Evolutionary conservation across 108 stramenopile species (phyloP), one percentile per base, ranked within the genome.

Genomic region (Aurantiochytrium sp.): DNA sequence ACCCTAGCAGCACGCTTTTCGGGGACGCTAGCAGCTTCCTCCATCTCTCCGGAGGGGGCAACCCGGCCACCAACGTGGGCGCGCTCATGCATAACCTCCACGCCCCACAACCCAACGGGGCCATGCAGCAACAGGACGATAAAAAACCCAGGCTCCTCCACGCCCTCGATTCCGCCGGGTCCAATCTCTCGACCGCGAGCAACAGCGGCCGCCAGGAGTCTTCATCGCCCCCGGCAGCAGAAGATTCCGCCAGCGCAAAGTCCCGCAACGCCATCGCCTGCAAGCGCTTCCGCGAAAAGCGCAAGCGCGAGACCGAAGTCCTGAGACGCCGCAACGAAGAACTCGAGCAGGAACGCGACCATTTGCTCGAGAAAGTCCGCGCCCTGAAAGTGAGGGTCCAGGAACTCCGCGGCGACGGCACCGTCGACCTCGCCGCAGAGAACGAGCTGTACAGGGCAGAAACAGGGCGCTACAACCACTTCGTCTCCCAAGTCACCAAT

Each of bases 191-290:
- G n/a, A n/a, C n/a, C n/a, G n/a, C n/a, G n/a, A 52, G 50, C 50
- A 52, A 52, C 50, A 3, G 15, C 50, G 17, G 3, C 50, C 8
- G 50, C 50, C 50, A 8, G 17, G 17, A 8, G 50, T 17, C 17
- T 17, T 52, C 50, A 52, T 17, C 50, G 50, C 50, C 50, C 15
- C 17, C 50, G 50, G 17, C 50, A 0, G 50, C 50, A 52, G 50
- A 8, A 17, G 15, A 3, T 52, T n/a, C n/a, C n/a, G n/a, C 50
- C 8, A 52, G 17, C 50, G 50, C 50, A 52, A 65, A 65, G 24
- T 65, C 59, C 32, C 59, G 59, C 59, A 81, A 81, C 2, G 73
- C 73, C 42, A 48, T 48, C n/a, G 73, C 73, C n/a, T 81, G 73
- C 45, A 48, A 41, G 12, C 73, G 73, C 73, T 81, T 48, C 2